Evolutionary conservation across 2,329 filamentous ascomycete species (phyloP), one percentile per base, ranked within the genome.

Genomic region (Lachnellula suecica): DNA sequence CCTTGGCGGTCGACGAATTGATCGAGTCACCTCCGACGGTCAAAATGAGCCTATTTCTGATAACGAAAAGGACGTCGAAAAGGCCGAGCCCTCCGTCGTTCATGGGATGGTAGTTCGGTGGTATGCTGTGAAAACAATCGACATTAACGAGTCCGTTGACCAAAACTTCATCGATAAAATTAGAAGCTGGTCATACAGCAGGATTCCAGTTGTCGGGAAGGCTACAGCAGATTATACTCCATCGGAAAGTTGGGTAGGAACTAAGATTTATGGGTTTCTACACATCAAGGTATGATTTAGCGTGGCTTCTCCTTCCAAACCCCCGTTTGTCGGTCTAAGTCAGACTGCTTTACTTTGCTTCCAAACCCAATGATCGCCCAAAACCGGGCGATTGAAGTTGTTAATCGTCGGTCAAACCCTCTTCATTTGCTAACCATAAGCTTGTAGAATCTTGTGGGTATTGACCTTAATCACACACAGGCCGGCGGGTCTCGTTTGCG

Each of bases 161-260:
- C 44, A 49, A 10, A 48, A 47, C n/a, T 64, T 66, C 43, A 51
- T 66, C 23, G 45, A 47, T 9, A 65, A 61, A 51, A 45, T 66
- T 24, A 58, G 52, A 37, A 38, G 44, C 13, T 65, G 63, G 61
- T 59, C 60, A 20, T 64, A 60, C 27, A 66, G 62, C 35, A 59
- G 64, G 20, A 60, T 66, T 48, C 64, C 64, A 13, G 64, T 66
- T 25, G 44, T 64, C 47, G 58, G 60, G 34, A 19, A 46, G 22
- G 43, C 19, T 23, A 17, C 9, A 25, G 31, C 35, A 17, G 29
- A 8, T 34, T 19, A 19, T 19, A 11, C n/a, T 7, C 42, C 35
- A 34, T 44, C 46, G 8, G 40, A 43, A 20, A 31, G 6, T 24
- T 59, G 54, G 53, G 44, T 54, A 13, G 51, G 51, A 2, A 57